A percentile compares a stretch with the other conserved stretches of the same genome.
phyloP scores from a whole-genome alignment of 1,284 basidiomycete species.

The Thecaphora thlaspeos region DNA sequence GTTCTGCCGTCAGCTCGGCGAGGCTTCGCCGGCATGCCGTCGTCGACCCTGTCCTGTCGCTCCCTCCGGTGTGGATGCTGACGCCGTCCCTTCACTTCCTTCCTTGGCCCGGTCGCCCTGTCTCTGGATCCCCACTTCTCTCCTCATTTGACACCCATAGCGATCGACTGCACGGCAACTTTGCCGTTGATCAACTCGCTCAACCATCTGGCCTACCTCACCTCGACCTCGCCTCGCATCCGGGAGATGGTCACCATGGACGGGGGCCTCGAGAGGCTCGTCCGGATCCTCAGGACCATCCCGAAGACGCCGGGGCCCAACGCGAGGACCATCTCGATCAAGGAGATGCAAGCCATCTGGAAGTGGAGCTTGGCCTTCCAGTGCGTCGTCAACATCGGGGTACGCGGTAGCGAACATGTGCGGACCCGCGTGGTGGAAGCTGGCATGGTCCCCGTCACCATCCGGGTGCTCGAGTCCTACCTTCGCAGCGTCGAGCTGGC shows the following conservation, averaged over 20 bases:
- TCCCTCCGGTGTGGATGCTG: no score
- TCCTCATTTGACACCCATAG: slow-evolving; percentile 60
- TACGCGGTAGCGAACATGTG: slow-evolving; percentile 82
- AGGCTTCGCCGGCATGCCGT: no score
- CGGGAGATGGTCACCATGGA: slow-evolving; percentile 97
- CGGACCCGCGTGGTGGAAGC: slow-evolving; percentile 91
- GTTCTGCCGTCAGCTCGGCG: no score
- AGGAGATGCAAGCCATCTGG: slow-evolving; percentile 55
- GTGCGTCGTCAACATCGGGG: slow-evolving; percentile 95
- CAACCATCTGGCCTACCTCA: slow-evolving; percentile 93
- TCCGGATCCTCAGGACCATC: slow-evolving; percentile 67
- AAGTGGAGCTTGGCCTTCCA: slow-evolving; percentile 72
- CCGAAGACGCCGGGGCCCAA: slow-evolving; percentile 29
- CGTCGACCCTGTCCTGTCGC: no score
- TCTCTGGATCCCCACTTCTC: neutral
- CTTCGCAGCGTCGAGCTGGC: slow-evolving; percentile 59
- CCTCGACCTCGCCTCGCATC: slow-evolving; percentile 93
- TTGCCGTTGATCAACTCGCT: slow-evolving; percentile 94
- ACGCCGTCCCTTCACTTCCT: no score
- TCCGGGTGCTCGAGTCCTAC: slow-evolving; percentile 86
- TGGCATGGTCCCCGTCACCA: slow-evolving; percentile 89
- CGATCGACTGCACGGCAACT: slow-evolving; percentile 86
- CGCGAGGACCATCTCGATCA: slow-evolving; percentile 27
- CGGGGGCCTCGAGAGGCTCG: slow-evolving; percentile 91
- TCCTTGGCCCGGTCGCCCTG: no score